These are phyloP conservation scores for Colletotrichum chlorophyti DNA, from an alignment of 2,329 filamentous ascomycete species.

Conservation along the genomic window DNA sequence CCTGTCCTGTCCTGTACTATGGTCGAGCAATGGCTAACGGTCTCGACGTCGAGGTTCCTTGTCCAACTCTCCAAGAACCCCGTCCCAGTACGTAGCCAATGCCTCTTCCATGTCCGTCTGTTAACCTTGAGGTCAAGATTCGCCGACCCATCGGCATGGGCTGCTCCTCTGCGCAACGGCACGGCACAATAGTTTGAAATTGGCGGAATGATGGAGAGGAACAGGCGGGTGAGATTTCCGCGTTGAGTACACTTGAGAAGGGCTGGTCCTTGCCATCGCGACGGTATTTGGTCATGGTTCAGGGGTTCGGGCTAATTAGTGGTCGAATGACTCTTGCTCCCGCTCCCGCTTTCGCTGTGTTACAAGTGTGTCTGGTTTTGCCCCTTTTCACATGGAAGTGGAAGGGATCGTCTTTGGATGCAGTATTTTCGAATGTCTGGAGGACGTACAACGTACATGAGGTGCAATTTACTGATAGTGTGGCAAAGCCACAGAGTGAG, in stretches of 20 bases:
- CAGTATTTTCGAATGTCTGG: background rate
- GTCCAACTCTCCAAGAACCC: background rate
- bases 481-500: too few relatives aligned
- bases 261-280: background rate
- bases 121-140: too few relatives aligned
- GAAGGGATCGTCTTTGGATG: background rate
- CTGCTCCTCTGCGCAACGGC: too few relatives aligned
- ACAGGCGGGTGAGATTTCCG: too few relatives aligned
- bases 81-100: too few relatives aligned
- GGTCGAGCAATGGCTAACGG: background rate
- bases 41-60: background rate
- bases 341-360: background rate
- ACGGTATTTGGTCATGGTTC: background rate
- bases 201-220: background rate
- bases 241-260: too few relatives aligned
- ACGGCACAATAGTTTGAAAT: too few relatives aligned
- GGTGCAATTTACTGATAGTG: too few relatives aligned
- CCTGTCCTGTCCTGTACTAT: too few relatives aligned
- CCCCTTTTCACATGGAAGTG: background rate
- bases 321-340: conserved; percentile 11
- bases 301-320: background rate
- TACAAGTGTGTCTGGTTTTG: background rate
- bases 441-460: too few relatives aligned
- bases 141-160: too few relatives aligned
- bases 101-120: too few relatives aligned